These are phyloP conservation scores for Hysterangium stoloniferum DNA, from an alignment of 768 basidiomycete genomes.

Conservation along the genomic window DNA sequence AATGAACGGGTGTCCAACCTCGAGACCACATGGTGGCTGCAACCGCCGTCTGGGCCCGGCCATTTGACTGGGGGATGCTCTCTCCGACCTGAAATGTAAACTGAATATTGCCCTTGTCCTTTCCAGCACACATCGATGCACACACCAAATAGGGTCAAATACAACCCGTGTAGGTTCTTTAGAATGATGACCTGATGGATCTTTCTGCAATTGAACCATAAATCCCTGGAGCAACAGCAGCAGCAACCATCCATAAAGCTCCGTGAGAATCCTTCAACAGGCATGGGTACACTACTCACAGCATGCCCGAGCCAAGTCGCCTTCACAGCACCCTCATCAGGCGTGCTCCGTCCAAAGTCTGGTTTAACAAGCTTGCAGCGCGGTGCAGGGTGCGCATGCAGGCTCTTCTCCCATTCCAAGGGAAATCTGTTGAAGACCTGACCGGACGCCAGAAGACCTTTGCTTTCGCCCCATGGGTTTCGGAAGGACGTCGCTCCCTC, in stretches of 20 bases:
- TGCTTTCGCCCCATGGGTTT: constrained; percentile 14
- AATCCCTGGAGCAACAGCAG: constrained; percentile 18
- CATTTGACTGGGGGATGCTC: constrained; percentile 20
- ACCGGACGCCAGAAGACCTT: constrained; percentile 1
- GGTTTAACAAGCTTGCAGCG: constrained; percentile 21
- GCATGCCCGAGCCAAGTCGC: constrained; percentile 35
- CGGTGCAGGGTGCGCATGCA: constrained; percentile 11
- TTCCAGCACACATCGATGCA: constrained; percentile 17
- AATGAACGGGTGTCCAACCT: constrained; percentile 4
- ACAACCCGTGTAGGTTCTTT: constrained; percentile 25
- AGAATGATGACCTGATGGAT: constrained; percentile 3
- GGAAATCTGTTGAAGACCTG: constrained; percentile 13
- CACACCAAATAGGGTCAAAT: constrained; percentile 36
- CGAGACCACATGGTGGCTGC: constrained; percentile 29
- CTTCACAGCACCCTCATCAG: constrained; percentile 14
- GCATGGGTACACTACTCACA: too few relatives aligned
- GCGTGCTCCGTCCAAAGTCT: constrained; percentile 16
- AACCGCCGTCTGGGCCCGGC: constrained; percentile 26
- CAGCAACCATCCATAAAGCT: neutral
- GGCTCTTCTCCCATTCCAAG: constrained; percentile 16
- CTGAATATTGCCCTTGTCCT: too few relatives aligned
- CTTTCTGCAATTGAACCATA: constrained; percentile 21
- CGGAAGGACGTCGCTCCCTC: constrained; percentile 13
- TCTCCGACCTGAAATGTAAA: neutral
- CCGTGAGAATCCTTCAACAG: constrained; percentile 1